Evolutionary conservation across 768 basidiomycete genomes (phyloP).

Genomic region (Cantharellus anzutake): DNA sequence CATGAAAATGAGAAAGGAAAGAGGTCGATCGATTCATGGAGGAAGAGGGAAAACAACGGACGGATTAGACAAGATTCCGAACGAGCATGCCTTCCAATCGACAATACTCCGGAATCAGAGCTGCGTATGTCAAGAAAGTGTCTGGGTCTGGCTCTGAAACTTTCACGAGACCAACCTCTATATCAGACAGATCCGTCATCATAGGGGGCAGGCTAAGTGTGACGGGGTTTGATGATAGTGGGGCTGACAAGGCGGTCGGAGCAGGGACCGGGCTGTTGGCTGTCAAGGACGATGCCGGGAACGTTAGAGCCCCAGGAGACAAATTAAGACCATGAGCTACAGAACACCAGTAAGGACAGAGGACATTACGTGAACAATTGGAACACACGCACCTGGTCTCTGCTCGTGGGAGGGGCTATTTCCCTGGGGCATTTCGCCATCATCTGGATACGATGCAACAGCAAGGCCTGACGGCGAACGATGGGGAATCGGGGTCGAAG

Average conservation of each 20-base stretch:
- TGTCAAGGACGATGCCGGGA: slow-evolving; percentile 13
- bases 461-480: not conserved
- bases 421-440: no score
- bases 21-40: no score
- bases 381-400: no score
- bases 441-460: no score
- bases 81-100: slow-evolving; percentile 62
- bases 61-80: slow-evolving; percentile 30
- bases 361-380: no score
- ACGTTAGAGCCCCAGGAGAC: not conserved
- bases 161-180: slow-evolving; percentile 58
- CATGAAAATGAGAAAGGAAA: no score
- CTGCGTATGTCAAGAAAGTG: slow-evolving; percentile 70
- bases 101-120: slow-evolving; percentile 69
- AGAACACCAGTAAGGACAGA: no score
- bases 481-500: not conserved
- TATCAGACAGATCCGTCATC: slow-evolving; percentile 50
- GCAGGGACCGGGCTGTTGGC: slow-evolving; percentile 8
- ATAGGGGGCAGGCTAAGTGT: slow-evolving; percentile 48
- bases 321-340: no score
- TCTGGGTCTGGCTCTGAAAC: slow-evolving; percentile 72
- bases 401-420: no score
- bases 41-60: no score
- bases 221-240: slow-evolving; percentile 37
- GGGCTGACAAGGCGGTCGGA: slow-evolving; percentile 17